These are phyloP conservation scores for Xerocomellus amylosporus DNA, from an alignment of 768 basidiomycete genomes.

Conservation along the genomic window DNA sequence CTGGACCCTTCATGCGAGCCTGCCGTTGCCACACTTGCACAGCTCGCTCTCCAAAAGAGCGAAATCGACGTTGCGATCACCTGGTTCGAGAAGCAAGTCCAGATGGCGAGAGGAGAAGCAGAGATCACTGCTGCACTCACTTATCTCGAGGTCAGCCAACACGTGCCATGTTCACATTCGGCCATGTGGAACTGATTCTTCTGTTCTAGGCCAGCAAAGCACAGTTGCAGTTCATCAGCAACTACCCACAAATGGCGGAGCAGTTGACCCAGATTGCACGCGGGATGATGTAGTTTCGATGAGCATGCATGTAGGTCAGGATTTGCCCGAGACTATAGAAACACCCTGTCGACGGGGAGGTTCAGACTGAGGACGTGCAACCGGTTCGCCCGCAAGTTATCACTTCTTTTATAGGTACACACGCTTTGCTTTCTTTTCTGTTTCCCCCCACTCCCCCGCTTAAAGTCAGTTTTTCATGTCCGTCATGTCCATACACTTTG, in stretches of 20 bases:
- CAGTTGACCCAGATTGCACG: slow-evolving; percentile 53
- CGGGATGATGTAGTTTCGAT: slow-evolving; percentile 32
- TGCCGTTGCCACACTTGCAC: slow-evolving; percentile 92
- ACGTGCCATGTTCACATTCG: neutral
- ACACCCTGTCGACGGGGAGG: neutral
- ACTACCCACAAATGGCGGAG: slow-evolving; percentile 83
- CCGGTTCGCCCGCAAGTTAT: slow-evolving; percentile 2
- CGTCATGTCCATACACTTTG: neutral
- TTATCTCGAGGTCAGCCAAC: slow-evolving; percentile 65
- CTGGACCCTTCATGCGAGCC: slow-evolving; percentile 95
- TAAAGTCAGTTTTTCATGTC: neutral
- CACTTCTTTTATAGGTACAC: slow-evolving; percentile 6
- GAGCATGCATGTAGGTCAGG: slow-evolving; percentile 12
- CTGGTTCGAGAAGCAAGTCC: slow-evolving; percentile 81
- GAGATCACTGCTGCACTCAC: slow-evolving; percentile 80
- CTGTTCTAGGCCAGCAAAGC: slow-evolving; percentile 71
- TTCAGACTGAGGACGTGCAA: neutral
- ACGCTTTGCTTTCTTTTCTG: neutral
- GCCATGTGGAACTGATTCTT: neutral
- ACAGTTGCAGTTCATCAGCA: slow-evolving; percentile 78
- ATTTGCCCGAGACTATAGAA: slow-evolving; percentile 18
- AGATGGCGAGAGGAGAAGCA: slow-evolving; percentile 85
- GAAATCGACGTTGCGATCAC: slow-evolving; percentile 82
- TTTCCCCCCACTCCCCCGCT: too few species aligned
- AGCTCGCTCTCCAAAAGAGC: slow-evolving; percentile 87